Evolutionary conservation across 2,329 filamentous ascomycete genomes (phyloP).

Genomic region (Rhytidhysteron rufulum): DNA sequence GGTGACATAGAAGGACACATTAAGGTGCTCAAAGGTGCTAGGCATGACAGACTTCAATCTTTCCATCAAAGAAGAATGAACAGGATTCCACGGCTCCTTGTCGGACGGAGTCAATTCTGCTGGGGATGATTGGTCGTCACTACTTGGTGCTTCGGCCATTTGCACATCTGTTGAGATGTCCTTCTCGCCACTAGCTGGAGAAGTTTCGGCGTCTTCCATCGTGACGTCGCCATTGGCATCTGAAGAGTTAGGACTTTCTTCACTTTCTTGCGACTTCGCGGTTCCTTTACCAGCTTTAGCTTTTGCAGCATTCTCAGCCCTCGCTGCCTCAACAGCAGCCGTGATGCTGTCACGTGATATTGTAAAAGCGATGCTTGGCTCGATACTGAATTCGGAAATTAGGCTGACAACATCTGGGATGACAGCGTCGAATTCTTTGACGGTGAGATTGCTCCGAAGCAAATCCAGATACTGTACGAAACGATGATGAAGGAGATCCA

Average conservation of each 20-base stretch:
- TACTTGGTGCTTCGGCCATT: constrained; percentile 33
- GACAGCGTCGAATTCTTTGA: constrained; percentile 71
- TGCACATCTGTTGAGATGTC: background rate
- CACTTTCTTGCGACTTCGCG: constrained; percentile 18
- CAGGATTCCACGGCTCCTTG: constrained; percentile 53
- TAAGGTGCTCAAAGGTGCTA: constrained; percentile 66
- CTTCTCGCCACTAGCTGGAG: background rate
- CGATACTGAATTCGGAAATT: constrained; percentile 74
- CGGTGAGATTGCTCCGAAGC: constrained; percentile 72
- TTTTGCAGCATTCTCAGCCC: constrained; percentile 3
- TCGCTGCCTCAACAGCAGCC: constrained; percentile 36
- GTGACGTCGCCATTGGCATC: constrained; percentile 52
- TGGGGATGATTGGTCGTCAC: constrained; percentile 5
- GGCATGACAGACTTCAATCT: constrained; percentile 61
- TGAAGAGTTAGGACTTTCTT: constrained; percentile 8
- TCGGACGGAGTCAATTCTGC: background rate
- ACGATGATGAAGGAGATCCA: constrained; percentile 85
- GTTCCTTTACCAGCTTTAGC: constrained; percentile 20
- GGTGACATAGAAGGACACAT: constrained; percentile 76
- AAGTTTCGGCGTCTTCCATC: constrained; percentile 39
- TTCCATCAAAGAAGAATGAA: constrained; percentile 70
- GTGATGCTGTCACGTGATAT: constrained; percentile 71
- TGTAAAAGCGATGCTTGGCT: constrained; percentile 77
- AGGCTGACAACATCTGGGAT: constrained; percentile 73
- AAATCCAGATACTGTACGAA: constrained; percentile 87